Percentiles rank a stretch among this genome's conserved stretches.
Evolutionary conservation across 352 stramenopile genomes (phyloP).

Genomic region (Phytophthora chlamydospora): DNA sequence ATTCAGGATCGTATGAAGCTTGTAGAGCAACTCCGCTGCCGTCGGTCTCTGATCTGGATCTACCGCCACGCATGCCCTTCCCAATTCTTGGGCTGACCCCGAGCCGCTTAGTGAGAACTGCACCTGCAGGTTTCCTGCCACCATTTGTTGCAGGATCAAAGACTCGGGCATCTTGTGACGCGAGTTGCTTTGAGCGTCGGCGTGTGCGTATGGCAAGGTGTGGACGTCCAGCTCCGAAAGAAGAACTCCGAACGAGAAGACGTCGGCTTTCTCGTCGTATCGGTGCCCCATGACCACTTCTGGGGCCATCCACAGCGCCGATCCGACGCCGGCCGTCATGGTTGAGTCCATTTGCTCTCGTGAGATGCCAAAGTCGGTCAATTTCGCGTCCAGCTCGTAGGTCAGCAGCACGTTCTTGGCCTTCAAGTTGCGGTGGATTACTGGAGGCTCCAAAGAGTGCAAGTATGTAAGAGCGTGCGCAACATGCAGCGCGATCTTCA

Average conservation of each 20-base stretch:
- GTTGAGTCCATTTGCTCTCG: conserved; percentile 30
- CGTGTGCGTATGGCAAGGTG: conserved; percentile 21
- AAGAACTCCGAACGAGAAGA: conserved; percentile 73
- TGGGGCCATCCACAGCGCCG: conserved; percentile 44
- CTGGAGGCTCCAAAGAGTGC: conserved; percentile 29
- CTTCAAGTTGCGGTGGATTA: conserved; percentile 52
- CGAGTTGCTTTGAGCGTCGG: conserved; percentile 10
- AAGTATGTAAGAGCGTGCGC: conserved; percentile 41
- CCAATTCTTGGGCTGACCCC: conserved; percentile 10
- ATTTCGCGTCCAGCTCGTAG: conserved; percentile 38
- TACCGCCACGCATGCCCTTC: conserved; percentile 17
- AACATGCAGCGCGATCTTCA: conserved; percentile 36
- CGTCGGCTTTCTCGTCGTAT: conserved; percentile 66
- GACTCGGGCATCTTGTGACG: conserved; percentile 20
- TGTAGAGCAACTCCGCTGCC: conserved; percentile 38
- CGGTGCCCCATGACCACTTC: conserved; percentile 43
- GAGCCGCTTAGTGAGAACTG: conserved; percentile 21
- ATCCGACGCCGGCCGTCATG: conserved; percentile 44
- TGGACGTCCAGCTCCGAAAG: conserved; percentile 44
- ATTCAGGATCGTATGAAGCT: conserved; percentile 30
- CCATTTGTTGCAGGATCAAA: conserved; percentile 26
- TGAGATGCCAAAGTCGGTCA: conserved; percentile 52
- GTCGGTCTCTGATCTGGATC: conserved; percentile 19
- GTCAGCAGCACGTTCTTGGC: conserved; percentile 44
- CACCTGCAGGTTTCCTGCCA: conserved; percentile 15